phyloP scores from a whole-genome alignment of 1,284 basidiomycete species.

The Neotropicomus parvogracilis region DNA sequence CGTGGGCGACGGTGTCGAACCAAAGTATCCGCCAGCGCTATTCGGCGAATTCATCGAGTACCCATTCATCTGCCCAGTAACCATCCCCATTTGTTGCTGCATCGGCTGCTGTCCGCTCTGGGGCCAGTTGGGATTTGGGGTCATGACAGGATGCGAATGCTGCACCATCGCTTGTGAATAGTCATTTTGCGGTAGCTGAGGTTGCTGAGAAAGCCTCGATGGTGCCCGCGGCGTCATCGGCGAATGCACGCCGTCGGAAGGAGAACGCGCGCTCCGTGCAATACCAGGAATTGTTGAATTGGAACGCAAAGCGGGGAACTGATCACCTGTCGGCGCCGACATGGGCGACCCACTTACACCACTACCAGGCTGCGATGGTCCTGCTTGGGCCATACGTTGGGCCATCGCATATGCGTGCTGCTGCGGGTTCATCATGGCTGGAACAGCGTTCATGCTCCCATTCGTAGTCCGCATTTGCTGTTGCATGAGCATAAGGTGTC shows the following conservation, averaged over 20 bases:
- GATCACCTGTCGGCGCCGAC: slow-evolving; percentile 28
- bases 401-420: slow-evolving; percentile 37
- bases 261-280: slow-evolving; percentile 65
- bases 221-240: slow-evolving; percentile 53
- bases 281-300: slow-evolving; percentile 65
- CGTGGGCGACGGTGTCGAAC: slow-evolving; percentile 35
- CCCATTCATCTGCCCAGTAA: slow-evolving; percentile 32
- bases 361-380: slow-evolving; percentile 32
- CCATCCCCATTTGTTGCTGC: slow-evolving; percentile 35
- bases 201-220: slow-evolving; percentile 37
- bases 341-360: slow-evolving; percentile 32
- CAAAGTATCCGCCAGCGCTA: slow-evolving; percentile 34
- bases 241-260: slow-evolving; percentile 57
- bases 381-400: slow-evolving; percentile 39
- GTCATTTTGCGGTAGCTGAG: slow-evolving; percentile 35
- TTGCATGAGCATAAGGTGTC: slow-evolving; percentile 39
- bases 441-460: slow-evolving; percentile 29
- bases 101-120: slow-evolving; percentile 37
- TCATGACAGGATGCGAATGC: slow-evolving; percentile 24
- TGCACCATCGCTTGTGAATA: slow-evolving; percentile 39
- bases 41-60: slow-evolving; percentile 47
- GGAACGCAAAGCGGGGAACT: slow-evolving; percentile 45
- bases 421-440: slow-evolving; percentile 33
- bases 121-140: slow-evolving; percentile 29
- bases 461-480: slow-evolving; percentile 38